Base-by-base conservation (phyloP, 176 grass and related monocot genomes). In the Elymus sibiricus region DNA sequence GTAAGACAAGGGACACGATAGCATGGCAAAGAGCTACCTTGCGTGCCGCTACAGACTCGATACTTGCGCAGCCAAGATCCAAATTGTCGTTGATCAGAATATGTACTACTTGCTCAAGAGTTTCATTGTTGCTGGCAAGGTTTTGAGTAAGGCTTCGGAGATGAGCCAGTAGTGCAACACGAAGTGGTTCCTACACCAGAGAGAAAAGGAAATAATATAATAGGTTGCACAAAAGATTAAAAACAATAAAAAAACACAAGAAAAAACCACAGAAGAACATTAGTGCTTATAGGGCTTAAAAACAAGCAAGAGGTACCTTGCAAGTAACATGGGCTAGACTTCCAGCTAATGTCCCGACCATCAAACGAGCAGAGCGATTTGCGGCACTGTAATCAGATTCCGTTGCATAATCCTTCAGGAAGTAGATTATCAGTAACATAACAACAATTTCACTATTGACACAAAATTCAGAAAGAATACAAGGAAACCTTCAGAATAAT, bases 271-370 rank as follows among this genome's bases (percentile, higher is more conserved):
- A 65, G 17, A 68, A 31, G 21, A 84, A 28, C 60, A 71, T 39
- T 24, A 74, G 38, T n/a, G 39, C 15, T 44, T 78, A 67, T 16
- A 75, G 66, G 71, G 24, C 44, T 51, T 46, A 17, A 62, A 28
- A 76, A 51, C 44, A 76, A 76, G 15, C 72, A 42, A 81, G 26
- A 63, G 61, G 28, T 79, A 96, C 94, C 94, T 97, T 97, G 94
- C 91, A 97, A 92, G 94, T 97, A 83, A 92, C 94, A 94, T 97
- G 91, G 66, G 89, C 94, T 87, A 97, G 79, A 83, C 94, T 97
- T 91, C 94, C 94, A 68, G 91, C 91, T 81, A 97, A 89, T 69
- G 94, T 97, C 25, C 79, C 89, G 34, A 94, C 94, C 91, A 97
- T 97, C 83, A 97, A 78, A 81, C 88, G 94, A 10, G 89, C 94